Conservation (phyloP, 1,284 basidiomycete genomes). For the Ganoderma sinense region DNA sequence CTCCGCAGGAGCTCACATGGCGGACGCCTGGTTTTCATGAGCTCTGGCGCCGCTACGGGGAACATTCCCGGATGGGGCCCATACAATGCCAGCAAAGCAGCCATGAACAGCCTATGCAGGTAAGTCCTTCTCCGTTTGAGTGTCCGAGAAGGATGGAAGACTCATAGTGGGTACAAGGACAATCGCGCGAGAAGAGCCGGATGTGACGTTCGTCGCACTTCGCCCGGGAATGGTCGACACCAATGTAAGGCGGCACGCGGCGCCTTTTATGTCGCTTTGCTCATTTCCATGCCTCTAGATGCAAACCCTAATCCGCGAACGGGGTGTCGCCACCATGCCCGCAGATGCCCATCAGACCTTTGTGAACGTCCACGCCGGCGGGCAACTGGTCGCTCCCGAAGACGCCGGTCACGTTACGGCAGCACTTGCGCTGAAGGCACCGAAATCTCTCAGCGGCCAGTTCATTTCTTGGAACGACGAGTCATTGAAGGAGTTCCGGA, state of each 20-base stretch:
- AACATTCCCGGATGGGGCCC: slow-evolving; percentile 76
- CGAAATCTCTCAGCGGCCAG: slow-evolving; percentile 68
- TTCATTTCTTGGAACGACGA: slow-evolving; percentile 80
- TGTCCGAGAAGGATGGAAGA: not conserved
- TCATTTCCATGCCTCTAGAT: slow-evolving; percentile 55
- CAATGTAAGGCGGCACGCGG: slow-evolving; percentile 48
- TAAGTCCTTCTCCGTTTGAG: slow-evolving; percentile 32
- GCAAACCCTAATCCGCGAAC: slow-evolving; percentile 63
- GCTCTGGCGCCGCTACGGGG: slow-evolving; percentile 81
- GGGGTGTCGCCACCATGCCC: slow-evolving; percentile 58
- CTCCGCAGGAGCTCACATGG: slow-evolving; percentile 66
- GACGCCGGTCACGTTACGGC: slow-evolving; percentile 82
- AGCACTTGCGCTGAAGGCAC: slow-evolving; percentile 64
- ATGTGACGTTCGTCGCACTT: slow-evolving; percentile 77
- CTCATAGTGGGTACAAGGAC: slow-evolving; percentile 57
- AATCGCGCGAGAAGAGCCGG: slow-evolving; percentile 81
- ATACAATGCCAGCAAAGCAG: slow-evolving; percentile 85
- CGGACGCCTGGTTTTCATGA: slow-evolving; percentile 81
- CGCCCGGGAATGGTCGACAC: slow-evolving; percentile 90
- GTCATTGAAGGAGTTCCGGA: slow-evolving; percentile 61
- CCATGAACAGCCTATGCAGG: slow-evolving; percentile 86
- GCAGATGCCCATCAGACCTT: slow-evolving; percentile 63
- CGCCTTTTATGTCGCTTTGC: not conserved
- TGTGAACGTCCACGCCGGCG: slow-evolving; percentile 63
- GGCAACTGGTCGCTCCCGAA: slow-evolving; percentile 74